These are phyloP conservation scores for Dioszegia aurantiaca DNA, from an alignment of 768 basidiomycete genomes.

Conservation along the genomic window DNA sequence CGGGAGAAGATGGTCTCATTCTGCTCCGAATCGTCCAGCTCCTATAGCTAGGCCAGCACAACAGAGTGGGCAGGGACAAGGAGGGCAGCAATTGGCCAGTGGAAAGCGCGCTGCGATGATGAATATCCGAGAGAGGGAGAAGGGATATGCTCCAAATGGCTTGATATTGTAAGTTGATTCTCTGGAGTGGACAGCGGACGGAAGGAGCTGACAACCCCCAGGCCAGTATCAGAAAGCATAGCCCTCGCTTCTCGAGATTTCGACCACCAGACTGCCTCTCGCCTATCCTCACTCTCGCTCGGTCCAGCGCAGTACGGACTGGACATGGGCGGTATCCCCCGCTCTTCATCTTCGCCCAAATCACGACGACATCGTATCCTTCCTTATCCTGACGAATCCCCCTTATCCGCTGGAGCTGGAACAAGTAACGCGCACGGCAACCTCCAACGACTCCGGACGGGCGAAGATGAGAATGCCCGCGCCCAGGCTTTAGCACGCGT, in stretches of 20 bases:
- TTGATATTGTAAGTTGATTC: constrained; percentile 42
- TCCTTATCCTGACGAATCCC: constrained; percentile 10
- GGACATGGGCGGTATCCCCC: constrained; percentile 11
- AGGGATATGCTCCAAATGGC: constrained; percentile 23
- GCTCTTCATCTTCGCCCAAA: constrained; percentile 17
- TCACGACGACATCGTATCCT: background rate
- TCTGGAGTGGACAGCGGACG: too few species aligned
- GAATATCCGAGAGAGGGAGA: constrained; percentile 22
- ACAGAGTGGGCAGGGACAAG: background rate
- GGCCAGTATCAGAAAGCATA: constrained; percentile 32
- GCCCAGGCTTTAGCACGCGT: constrained; percentile 30
- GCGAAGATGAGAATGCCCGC: constrained; percentile 32
- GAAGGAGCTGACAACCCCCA: too few species aligned
- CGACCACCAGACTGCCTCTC: constrained; percentile 28
- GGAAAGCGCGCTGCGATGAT: constrained; percentile 33
- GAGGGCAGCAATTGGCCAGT: constrained; percentile 11
- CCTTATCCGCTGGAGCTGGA: constrained; percentile 3
- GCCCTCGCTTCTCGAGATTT: constrained; percentile 34
- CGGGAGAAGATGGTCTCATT: constrained; percentile 9
- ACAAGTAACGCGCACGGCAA: too few species aligned
- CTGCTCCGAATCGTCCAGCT: constrained; percentile 5
- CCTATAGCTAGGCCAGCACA: background rate
- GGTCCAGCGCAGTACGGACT: background rate
- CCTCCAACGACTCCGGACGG: background rate
- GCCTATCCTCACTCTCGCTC: constrained; percentile 26